phyloP scores from a whole-genome alignment of 345 rosid genomes.

The Rhizophora mangle region DNA sequence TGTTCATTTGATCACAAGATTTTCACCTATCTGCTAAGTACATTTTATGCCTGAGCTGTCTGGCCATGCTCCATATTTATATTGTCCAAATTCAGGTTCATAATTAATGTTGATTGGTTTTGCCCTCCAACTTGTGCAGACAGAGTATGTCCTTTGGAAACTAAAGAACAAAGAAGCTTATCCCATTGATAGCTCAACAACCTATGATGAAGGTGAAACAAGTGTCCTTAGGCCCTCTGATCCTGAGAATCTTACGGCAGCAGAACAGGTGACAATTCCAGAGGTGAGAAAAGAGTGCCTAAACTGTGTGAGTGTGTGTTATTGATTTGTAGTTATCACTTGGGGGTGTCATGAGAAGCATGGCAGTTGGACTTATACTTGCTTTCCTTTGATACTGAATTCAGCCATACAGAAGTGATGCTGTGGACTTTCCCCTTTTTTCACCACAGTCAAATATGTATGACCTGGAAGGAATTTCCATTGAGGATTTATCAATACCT shows the following conservation, averaged over 20 bases:
- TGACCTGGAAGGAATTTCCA: neutral
- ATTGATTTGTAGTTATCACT: neutral
- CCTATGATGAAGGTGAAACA: too few relatives aligned
- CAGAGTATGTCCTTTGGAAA: constrained; percentile 18
- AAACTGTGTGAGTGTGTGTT: too few relatives aligned
- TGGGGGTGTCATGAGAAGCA: neutral
- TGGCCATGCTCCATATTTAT: too few relatives aligned
- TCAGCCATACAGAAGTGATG: constrained; percentile 2
- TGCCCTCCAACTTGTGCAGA: constrained; percentile 3
- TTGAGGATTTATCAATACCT: neutral
- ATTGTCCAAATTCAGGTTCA: too few relatives aligned
- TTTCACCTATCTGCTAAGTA: too few relatives aligned
- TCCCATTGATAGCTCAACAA: too few relatives aligned
- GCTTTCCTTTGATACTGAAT: constrained; percentile 2
- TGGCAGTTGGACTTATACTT: constrained; percentile 1
- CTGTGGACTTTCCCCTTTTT: neutral
- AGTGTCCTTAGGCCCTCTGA: too few relatives aligned
- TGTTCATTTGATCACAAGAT: too few relatives aligned
- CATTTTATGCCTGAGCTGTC: too few relatives aligned
- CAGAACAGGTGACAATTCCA: neutral
- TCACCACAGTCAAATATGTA: neutral
- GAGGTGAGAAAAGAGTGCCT: constrained; percentile 14
- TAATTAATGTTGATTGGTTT: neutral
- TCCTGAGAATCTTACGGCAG: neutral
- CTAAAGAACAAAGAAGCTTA: constrained; percentile 9